These are phyloP conservation scores for Castanea crenata DNA, from an alignment of 306 rosid genomes.

Conservation along the genomic window DNA sequence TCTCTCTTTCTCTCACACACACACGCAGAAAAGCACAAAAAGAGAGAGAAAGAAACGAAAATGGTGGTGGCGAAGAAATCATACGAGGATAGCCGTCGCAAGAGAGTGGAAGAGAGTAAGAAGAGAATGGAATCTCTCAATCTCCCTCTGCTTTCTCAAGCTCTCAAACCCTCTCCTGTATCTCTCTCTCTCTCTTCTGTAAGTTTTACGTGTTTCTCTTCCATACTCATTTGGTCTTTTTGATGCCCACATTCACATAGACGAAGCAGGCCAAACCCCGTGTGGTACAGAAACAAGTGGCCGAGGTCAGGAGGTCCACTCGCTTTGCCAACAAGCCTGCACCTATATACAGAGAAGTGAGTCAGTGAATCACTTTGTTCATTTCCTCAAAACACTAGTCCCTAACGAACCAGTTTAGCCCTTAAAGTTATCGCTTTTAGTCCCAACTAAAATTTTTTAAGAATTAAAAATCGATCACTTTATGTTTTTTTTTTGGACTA, in stretches of 20 bases:
- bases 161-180: conserved; percentile 57
- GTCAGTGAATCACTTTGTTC: not conserved
- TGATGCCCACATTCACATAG: conserved; percentile 16
- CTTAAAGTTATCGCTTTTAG: too few species aligned
- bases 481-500: too few species aligned
- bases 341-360: too few species aligned
- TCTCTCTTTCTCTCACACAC: not conserved
- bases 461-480: too few species aligned
- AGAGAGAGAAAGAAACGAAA: not conserved
- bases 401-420: too few species aligned
- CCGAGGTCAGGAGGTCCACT: conserved; percentile 64
- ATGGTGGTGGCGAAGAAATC: conserved; percentile 40
- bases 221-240: not conserved
- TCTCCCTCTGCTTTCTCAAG: conserved; percentile 56
- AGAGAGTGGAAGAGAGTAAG: conserved; percentile 71
- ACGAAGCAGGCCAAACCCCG: conserved; percentile 50
- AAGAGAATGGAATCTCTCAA: conserved; percentile 80
- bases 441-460: too few species aligned
- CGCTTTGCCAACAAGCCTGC: conserved; percentile 52
- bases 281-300: conserved; percentile 35
- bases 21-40: not conserved
- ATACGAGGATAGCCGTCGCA: conserved; percentile 65
- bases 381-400: not conserved
- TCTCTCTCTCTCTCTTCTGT: not conserved
- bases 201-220: not conserved